Conservation (phyloP, 1,139 yeast genomes). For the Sugiyamaella castrensis region DNA sequence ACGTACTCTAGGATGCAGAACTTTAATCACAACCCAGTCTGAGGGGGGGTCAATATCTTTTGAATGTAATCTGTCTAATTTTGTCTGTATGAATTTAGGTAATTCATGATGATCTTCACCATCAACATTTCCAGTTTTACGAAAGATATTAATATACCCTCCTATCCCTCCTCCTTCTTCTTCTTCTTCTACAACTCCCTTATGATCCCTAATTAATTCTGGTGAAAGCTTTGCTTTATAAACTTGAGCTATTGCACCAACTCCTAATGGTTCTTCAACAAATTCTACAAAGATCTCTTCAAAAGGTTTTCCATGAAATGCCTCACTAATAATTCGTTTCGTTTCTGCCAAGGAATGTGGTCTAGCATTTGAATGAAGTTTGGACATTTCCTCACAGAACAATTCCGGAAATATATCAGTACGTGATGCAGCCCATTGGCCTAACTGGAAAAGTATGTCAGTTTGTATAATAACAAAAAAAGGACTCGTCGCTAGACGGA, state of each 20-base stretch:
- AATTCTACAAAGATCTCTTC: conserved; percentile 84
- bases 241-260: conserved; percentile 97
- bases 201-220: conserved; percentile 13
- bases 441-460: conserved; percentile 43
- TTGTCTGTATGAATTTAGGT: conserved; percentile 11
- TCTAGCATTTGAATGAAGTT: conserved; percentile 77
- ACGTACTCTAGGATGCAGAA: conserved; percentile 84
- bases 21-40: conserved; percentile 81
- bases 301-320: conserved; percentile 59
- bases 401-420: conserved; percentile 85
- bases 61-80: conserved; percentile 13
- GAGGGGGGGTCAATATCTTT: conserved; percentile 38
- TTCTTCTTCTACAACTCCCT: conserved; percentile 1
- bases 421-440: conserved; percentile 99
- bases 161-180: background rate
- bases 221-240: conserved; percentile 62
- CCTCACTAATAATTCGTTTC: conserved; percentile 51
- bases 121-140: background rate
- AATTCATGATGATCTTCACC: background rate
- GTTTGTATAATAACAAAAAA: background rate
- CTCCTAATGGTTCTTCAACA: conserved; percentile 74
- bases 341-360: conserved; percentile 69
- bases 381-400: conserved; percentile 72
- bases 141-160: background rate
- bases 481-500: conserved; percentile 1